Evolutionary conservation across 208 protist genomes (phyloP).

Genomic region (Porcisia hertigi): DNA sequence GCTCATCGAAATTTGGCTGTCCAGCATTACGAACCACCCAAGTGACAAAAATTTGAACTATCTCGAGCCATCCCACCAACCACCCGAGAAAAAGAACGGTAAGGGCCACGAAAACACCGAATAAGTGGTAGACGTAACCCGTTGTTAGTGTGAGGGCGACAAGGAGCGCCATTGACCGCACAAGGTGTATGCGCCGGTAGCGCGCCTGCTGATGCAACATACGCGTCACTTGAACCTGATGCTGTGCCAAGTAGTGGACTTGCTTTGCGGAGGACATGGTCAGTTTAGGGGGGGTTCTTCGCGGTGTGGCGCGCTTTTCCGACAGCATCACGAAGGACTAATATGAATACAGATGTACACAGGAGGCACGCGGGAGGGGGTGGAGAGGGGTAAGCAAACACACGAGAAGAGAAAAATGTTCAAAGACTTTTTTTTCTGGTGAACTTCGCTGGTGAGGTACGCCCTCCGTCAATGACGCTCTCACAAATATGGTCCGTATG

Average conservation of each 20-base stretch:
- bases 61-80: conserved; percentile 26
- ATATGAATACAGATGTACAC: neutral
- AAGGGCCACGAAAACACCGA: conserved; percentile 23
- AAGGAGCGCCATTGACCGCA: conserved; percentile 16
- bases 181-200: conserved; percentile 14
- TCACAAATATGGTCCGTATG: neutral
- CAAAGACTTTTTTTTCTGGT: too few relatives aligned
- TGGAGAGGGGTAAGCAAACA: neutral
- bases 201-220: conserved; percentile 30
- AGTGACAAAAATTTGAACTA: conserved; percentile 12
- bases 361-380: neutral
- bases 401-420: neutral
- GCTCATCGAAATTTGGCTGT: conserved; percentile 53
- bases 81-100: conserved; percentile 15
- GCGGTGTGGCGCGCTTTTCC: conserved; percentile 17
- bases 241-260: conserved; percentile 24
- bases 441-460: neutral
- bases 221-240: conserved; percentile 28
- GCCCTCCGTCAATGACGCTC: neutral
- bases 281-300: conserved; percentile 22
- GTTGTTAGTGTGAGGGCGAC: conserved; percentile 9
- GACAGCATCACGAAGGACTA: conserved; percentile 4
- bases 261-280: conserved; percentile 26
- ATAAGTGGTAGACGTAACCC: conserved; percentile 20
- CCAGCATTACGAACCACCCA: conserved; percentile 26